Conservation (phyloP, 306 rosid genomes). For the Neltuma alba region DNA sequence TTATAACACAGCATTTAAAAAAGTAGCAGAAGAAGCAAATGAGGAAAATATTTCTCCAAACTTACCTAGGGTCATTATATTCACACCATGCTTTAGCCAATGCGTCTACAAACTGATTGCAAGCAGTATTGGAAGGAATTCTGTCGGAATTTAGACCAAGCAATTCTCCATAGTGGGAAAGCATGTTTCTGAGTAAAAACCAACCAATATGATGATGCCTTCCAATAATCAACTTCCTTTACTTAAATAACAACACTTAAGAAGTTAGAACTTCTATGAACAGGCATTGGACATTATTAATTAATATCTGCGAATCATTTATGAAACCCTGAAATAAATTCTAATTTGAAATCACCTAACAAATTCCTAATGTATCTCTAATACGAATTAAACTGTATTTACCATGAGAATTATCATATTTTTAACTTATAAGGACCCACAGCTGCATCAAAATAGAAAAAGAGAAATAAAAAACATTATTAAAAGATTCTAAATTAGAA, state of each 20-base stretch:
- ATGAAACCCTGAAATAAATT: constrained; percentile 6
- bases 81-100: constrained; percentile 94
- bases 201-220: constrained; percentile 32
- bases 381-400: neutral
- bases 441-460: neutral
- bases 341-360: neutral
- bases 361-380: constrained; percentile 4
- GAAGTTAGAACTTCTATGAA: neutral
- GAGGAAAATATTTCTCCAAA: constrained; percentile 25
- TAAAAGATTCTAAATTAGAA: constrained; percentile 14
- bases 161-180: constrained; percentile 60
- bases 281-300: constrained; percentile 7
- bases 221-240: neutral
- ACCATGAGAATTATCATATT: constrained; percentile 5
- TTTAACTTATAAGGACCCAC: constrained; percentile 11
- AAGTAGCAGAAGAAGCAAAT: constrained; percentile 29
- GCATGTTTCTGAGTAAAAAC: constrained; percentile 64
- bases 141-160: constrained; percentile 70
- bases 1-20: constrained; percentile 21
- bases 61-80: constrained; percentile 78
- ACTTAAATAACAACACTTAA: constrained; percentile 11
- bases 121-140: constrained; percentile 62
- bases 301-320: neutral
- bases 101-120: constrained; percentile 56
- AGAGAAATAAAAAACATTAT: neutral